These are phyloP conservation scores for Biancaea sappan DNA, from an alignment of 306 rosid species.

Conservation along the genomic window DNA sequence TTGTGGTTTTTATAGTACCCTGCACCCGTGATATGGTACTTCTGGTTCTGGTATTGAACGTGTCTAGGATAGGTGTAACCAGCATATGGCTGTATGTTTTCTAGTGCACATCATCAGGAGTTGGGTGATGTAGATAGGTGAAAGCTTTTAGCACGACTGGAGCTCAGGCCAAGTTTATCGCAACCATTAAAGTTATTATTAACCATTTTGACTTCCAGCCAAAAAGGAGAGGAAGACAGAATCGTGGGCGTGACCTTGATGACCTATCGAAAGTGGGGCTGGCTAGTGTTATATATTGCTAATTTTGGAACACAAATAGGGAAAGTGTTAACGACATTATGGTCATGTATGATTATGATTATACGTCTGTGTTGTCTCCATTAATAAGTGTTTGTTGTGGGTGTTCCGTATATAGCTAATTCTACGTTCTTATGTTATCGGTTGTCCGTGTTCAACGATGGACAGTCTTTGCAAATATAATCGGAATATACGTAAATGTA, in stretches of 20 bases:
- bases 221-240: constrained; percentile 50
- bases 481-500: constrained; percentile 27
- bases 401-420: constrained; percentile 35
- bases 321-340: constrained; percentile 58
- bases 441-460: constrained; percentile 37
- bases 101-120: constrained; percentile 39
- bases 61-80: constrained; percentile 44
- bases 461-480: constrained; percentile 49
- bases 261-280: constrained; percentile 56
- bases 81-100: constrained; percentile 59
- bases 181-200: constrained; percentile 48
- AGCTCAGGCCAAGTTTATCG: constrained; percentile 53
- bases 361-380: constrained; percentile 52
- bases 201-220: constrained; percentile 50
- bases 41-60: constrained; percentile 34
- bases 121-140: constrained; percentile 43
- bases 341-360: constrained; percentile 64
- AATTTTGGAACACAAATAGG: constrained; percentile 64
- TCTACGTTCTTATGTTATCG: background rate
- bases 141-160: constrained; percentile 43
- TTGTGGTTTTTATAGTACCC: constrained; percentile 53
- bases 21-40: constrained; percentile 52
- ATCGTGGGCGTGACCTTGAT: constrained; percentile 49
- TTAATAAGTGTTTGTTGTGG: constrained; percentile 49
- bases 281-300: constrained; percentile 66